phyloP scores from a whole-genome alignment of 371 early-diverging fungal genomes.

The Rhizomucor pusillus region DNA sequence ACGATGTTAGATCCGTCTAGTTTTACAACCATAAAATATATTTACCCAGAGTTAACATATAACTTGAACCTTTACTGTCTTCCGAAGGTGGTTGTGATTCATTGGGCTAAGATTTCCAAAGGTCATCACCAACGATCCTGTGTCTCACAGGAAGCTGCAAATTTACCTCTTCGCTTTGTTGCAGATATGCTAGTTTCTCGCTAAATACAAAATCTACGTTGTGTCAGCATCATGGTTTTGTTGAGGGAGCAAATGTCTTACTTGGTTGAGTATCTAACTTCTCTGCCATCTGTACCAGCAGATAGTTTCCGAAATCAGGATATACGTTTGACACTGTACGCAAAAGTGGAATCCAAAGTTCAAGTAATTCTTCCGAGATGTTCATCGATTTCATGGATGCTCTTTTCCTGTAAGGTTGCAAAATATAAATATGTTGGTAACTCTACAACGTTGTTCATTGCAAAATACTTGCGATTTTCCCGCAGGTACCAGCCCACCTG shows the following conservation, averaged over 20 bases:
- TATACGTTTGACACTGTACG: constrained; percentile 27
- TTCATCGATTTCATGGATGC: constrained; percentile 25
- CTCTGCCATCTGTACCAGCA: constrained; percentile 28
- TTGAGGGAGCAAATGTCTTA: constrained; percentile 7
- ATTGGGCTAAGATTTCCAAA: too few species aligned
- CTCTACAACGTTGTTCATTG: not conserved
- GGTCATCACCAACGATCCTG: too few species aligned
- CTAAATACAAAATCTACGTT: not conserved
- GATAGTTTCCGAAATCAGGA: constrained; percentile 23
- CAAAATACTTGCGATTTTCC: constrained; percentile 34
- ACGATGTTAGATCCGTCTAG: not conserved
- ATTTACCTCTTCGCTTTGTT: not conserved
- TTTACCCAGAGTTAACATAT: too few species aligned
- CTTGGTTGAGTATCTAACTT: constrained; percentile 28
- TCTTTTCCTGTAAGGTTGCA: constrained; percentile 27
- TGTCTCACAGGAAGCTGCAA: too few species aligned
- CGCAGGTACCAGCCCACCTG: not conserved
- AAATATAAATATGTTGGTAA: not conserved
- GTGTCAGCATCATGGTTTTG: not conserved
- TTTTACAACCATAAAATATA: not conserved
- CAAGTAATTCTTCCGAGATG: constrained; percentile 31
- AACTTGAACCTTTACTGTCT: too few species aligned
- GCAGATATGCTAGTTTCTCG: not conserved
- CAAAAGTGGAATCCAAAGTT: constrained; percentile 44
- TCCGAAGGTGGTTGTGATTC: too few species aligned